Base-by-base conservation (phyloP, 495 filamentous ascomycete species). In the Tricharina praecox region DNA sequence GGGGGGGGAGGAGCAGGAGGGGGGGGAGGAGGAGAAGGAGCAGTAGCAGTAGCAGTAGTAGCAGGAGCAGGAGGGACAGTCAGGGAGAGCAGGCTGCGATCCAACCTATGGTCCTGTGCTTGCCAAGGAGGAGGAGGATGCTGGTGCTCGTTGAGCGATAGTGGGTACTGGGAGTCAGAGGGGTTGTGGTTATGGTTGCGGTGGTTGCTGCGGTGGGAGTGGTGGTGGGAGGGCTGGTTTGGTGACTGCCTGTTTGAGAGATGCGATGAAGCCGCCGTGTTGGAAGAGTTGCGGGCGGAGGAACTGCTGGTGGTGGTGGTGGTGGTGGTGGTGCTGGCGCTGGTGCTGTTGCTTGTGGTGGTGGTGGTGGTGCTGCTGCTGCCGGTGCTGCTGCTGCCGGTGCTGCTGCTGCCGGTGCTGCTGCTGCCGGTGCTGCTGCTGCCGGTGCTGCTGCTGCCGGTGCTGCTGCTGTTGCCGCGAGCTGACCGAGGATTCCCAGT, bases 81-180 rank as follows among this genome's bases (percentile, higher is more conserved):
- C n/a, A n/a, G n/a, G n/a, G n/a, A n/a, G n/a, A n/a, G n/a, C 55
- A 48, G 47, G 37, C 35, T 41, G 19, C 36, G 48, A 45, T 52
- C 30, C 21, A 45, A 30, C 23, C 33, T 41, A 23, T n/a, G 46
- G 25, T 41, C 35, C 38, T 49, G 19, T 42, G 35, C 42, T 30
- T 30, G 35, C 38, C 33, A 49, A 49, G 33, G 36, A 21, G 46
- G 23, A 11, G 36, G 24, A 19, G 20, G 32, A 13, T 48, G 26
- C 19, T 32, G 47, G 33, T 48, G 45, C 19, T 25, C 33, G 20
- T 23, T 41, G 13, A 15, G 25, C 18, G 15, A 36, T 19, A 49
- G 21, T 11, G 23, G 3, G 13, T 30, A 18, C 23, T 23, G 25
- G 35, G 15, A 21, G 36, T 24, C 16, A n/a, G 47, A 41, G 39